A percentile compares a stretch with the other conserved stretches of the same genome.
phyloP scores from a whole-genome alignment of 2,329 filamentous ascomycete genomes.

The Colletotrichum kahawae region DNA sequence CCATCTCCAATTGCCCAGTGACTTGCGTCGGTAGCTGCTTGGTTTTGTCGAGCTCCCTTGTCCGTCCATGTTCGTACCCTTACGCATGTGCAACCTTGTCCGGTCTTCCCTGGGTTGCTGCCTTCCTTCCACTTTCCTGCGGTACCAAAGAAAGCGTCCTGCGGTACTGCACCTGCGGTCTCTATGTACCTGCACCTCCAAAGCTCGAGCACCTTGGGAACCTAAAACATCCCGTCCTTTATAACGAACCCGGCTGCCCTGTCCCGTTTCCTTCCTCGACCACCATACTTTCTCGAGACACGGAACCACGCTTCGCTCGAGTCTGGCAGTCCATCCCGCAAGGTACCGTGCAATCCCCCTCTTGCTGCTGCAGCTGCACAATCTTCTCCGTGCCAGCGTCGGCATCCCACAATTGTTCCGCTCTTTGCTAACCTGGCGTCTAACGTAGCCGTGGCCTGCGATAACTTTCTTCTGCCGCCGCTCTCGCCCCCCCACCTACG shows the following conservation, averaged over 20 bases:
- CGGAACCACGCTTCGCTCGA: neutral
- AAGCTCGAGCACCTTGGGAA: slow-evolving; percentile 7
- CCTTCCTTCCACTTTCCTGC: neutral
- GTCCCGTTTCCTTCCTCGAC: neutral
- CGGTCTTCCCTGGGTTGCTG: neutral
- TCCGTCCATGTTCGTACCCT: neutral
- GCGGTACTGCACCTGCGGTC: neutral
- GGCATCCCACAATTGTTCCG: neutral
- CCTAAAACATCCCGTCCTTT: slow-evolving; percentile 4
- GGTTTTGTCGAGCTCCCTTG: neutral
- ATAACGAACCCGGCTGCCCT: slow-evolving; percentile 1
- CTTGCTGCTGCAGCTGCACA: neutral
- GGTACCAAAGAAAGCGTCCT: neutral
- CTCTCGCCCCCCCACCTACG: neutral
- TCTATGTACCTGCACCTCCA: neutral
- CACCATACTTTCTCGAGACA: neutral
- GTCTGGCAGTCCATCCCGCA: neutral
- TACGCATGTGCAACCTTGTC: neutral
- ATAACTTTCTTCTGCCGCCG: neutral
- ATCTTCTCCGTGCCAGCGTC: neutral
- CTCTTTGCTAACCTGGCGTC: neutral
- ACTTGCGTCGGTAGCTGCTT: neutral
- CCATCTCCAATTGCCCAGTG: neutral
- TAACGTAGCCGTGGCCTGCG: neutral
- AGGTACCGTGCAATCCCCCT: neutral